These are phyloP conservation scores for Polytrichum formosum DNA, from an alignment of 225 moss, liverwort and hornwort species.

Conservation along the genomic window DNA sequence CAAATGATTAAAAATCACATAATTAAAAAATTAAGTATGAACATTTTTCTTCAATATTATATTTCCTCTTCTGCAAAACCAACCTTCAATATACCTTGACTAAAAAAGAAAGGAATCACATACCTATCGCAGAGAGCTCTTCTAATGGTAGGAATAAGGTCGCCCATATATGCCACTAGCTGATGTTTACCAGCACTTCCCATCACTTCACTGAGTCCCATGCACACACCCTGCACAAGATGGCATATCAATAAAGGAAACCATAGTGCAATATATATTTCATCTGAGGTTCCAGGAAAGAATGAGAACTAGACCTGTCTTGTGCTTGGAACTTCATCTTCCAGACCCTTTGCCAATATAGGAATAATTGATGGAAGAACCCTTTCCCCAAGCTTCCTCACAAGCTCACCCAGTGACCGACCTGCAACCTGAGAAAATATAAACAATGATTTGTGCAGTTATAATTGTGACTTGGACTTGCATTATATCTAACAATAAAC, in stretches of 20 bases:
- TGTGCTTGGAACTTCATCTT: slow-evolving; percentile 73
- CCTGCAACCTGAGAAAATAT: slow-evolving; percentile 72
- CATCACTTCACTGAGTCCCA: slow-evolving; percentile 99
- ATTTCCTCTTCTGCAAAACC: no score
- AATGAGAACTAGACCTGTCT: slow-evolving; percentile 55
- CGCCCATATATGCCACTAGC: slow-evolving; percentile 84
- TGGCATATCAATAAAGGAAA: not conserved
- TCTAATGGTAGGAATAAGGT: slow-evolving; percentile 90
- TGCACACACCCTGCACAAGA: slow-evolving; percentile 83
- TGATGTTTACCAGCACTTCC: slow-evolving; percentile 99
- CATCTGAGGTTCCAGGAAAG: not conserved
- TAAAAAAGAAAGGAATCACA: not conserved
- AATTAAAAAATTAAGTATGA: no score
- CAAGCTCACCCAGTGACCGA: slow-evolving; percentile 95
- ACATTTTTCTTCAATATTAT: no score
- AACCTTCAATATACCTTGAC: no score
- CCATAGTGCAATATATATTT: no score
- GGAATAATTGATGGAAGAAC: slow-evolving; percentile 95
- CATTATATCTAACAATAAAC: no score
- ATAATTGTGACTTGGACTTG: no score
- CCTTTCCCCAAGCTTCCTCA: slow-evolving; percentile 94
- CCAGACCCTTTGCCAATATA: slow-evolving; percentile 86
- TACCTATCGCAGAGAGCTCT: slow-evolving; percentile 92
- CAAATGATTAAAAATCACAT: not conserved
- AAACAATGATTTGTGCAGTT: no score